Base-by-base conservation (phyloP, 345 rosid species). In the Acer negundo region DNA sequence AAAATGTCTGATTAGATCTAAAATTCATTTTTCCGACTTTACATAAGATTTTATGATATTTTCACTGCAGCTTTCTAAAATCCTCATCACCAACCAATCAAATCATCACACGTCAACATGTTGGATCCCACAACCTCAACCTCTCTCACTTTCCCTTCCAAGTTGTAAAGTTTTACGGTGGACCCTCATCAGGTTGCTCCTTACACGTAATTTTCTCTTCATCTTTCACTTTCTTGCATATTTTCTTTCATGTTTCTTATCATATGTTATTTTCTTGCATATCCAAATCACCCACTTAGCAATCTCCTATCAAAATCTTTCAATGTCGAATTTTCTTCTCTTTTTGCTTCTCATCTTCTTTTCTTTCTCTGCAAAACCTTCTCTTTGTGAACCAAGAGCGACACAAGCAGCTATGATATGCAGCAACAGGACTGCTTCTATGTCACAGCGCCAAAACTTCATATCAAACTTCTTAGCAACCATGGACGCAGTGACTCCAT, bases 361-460 rank as follows among this genome's bases (percentile, higher is more conserved):
- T 1, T 78, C 64, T 72, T 78, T 78, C 47, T 63, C 82, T 35
- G 59, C 79, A n/a, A 78, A 76, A 58, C 77, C 81, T 74, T 86
- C 69, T 53, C 47, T 84, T 1, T 89, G 89, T n/a, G 98, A 94
- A 56, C 95, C 98, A 10, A 83, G 98, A 85, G 94, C 95, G 53
- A 86, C 88, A 0, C 67, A 73, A 22, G 90, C 84, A 56, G 87
- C 86, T 79, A 64, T 85, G 66, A 76, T 87, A 61, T 95, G 98
- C 88, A 78, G 83, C 69, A 91, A 93, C 86, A 82, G 82, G 42
- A 91, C 97, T 59, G 78, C 97, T 12, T 0, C 87, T 4, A 35
- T 40, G 3, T 61, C 87, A 22, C 67, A 80, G 64, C 84, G 93
- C 69, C 84, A 47, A 75, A 78, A 81, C 75, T 89, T 87, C 59